Base-by-base conservation (phyloP, 805 yeast genomes). In the Blastobotrys americana region DNA sequence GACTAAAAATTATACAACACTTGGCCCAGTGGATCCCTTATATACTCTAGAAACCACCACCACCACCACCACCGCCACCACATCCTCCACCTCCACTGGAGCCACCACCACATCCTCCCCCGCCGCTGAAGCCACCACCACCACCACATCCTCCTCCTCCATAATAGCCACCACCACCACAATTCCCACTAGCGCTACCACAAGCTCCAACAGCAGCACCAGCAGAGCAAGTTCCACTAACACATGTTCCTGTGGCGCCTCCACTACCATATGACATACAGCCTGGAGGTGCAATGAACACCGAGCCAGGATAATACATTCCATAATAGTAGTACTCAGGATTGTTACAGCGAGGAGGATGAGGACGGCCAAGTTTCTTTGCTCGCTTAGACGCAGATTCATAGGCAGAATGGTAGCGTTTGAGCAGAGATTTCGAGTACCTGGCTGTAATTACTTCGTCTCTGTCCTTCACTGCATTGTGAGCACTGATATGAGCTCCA, bases 211-310 rank as follows among this genome's bases (percentile, higher is more conserved):
- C 47, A n/a, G n/a, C n/a, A 36, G 37, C 43, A 38, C 23, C 43
- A 13, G 36, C 42, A 10, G 33, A 45, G n/a, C 39, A 36, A 36
- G 23, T 44, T 21, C 37, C 36, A 33, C 53, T 36, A 42, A 40
- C 37, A 34, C 42, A 18, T 47, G 44, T 25, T 45, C 53, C 33
- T 41, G 38, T 31, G 46, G 48, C 18, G 33, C 39, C 22, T 21
- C 48, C 17, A 28, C 38, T 10, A 25, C 41, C 27, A 46, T 40
- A 25, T 23, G 48, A 33, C 45, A 37, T 34, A 25, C 39, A 36
- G n/a, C 39, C 39, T 5, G 39, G 20, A 36, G 23, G 22, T 5
- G 39, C 17, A 16, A 10, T 13, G 20, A 18, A 37, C 17, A 27
- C 50, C n/a, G 20, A 34, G n/a, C 21, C 41, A 25, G 47, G 42